phyloP scores from a whole-genome alignment of 202 grass and related monocot genomes.

The Musa balbisiana region DNA sequence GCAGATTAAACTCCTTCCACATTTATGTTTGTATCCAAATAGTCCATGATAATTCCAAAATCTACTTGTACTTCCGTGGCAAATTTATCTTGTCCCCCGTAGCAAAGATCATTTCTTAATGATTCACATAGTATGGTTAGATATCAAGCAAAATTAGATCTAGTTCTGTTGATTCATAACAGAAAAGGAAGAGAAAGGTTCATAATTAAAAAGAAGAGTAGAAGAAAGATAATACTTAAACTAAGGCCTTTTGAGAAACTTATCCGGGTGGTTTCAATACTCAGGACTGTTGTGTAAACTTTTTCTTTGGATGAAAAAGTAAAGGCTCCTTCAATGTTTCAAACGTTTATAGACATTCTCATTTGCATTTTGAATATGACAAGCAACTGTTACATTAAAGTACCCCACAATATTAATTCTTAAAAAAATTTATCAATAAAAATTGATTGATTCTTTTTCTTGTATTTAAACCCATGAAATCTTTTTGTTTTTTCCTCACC shows the following conservation, averaged over 20 bases:
- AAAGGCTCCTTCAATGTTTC: not conserved
- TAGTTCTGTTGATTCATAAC: too few species aligned
- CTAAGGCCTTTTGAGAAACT: not conserved
- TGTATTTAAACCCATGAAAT: not conserved
- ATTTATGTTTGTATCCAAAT: too few species aligned
- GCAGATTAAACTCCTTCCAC: too few species aligned
- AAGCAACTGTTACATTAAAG: not conserved
- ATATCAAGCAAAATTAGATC: not conserved
- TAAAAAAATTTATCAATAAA: too few species aligned
- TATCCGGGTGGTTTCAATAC: not conserved
- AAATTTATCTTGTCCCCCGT: not conserved
- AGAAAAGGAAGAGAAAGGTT: too few species aligned
- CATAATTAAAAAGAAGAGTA: not conserved
- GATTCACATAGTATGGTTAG: not conserved
- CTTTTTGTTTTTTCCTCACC: too few species aligned
- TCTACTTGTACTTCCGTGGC: too few species aligned
- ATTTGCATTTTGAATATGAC: not conserved
- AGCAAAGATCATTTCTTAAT: not conserved
- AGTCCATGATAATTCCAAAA: too few species aligned
- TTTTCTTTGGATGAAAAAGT: not conserved
- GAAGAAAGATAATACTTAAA: not conserved
- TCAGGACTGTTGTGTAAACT: not conserved
- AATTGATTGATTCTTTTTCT: not conserved
- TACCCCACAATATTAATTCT: not conserved
- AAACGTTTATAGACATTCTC: not conserved